Base-by-base conservation (phyloP, 306 rosid species). In the Castanea crenata region DNA sequence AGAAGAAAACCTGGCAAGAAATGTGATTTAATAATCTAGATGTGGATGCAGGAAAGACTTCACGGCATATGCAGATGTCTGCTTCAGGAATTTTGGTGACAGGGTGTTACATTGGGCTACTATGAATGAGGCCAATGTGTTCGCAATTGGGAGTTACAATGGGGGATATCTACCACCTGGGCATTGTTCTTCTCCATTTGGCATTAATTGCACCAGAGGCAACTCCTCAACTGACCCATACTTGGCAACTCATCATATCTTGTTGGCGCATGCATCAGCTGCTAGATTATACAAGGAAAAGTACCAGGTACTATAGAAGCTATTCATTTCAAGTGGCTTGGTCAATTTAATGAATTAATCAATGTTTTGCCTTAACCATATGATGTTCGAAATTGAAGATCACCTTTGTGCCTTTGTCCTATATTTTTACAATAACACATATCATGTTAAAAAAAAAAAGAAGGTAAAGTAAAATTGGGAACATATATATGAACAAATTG, bases 61-160 rank as follows among this genome's bases (percentile, higher is more conserved):
- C 46, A 41, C 46, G 1, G 46, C 46, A 41, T 41, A 41, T 41
- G 46, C 46, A 41, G 46, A 41, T 41, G 46, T 8, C 46, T 90
- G 93, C 76, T 90, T 90, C 69, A 84, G 78, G 56, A 84, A 86
- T 31, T 90, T 90, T 71, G 90, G 93, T 1, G 87, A 82, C 62
- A 86, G 89, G 80, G 90, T 90, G 7, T 80, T 77, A 58, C 56
- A 90, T 69, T 90, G 90, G 93, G 84, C 81, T 1, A 87, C 91
- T 0, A 2, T 88, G 32, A 86, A 88, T 6, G 93, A 90, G 73
- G 77, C 70, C 16, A 86, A 88, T 57, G 58, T 79, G 3, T 71
- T 46, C n/a, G 74, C 54, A 6, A 0, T 61, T 0, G 25, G 46
- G 1, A 86, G 91, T 41, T 88, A 90, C 27, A 89, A 52, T 35